These are phyloP conservation scores for Fragaria ananassa DNA, from an alignment of 306 rosid species.

Conservation along the genomic window DNA sequence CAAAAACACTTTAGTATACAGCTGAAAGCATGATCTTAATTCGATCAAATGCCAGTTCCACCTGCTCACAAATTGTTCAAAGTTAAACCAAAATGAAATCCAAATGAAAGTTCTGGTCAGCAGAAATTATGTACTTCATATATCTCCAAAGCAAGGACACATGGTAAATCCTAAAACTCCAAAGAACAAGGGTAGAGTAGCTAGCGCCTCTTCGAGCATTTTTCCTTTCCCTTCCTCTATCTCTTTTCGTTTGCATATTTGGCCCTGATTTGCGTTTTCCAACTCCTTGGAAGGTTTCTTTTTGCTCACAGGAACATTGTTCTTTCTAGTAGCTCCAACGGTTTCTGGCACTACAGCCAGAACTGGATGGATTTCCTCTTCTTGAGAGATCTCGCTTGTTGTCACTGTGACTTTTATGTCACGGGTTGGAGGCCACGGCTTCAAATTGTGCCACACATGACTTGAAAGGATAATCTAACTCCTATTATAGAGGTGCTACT, in stretches of 20 bases:
- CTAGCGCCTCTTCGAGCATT: conserved; percentile 31
- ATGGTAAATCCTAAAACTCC: not conserved
- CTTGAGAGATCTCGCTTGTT: conserved; percentile 66
- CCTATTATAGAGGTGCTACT: not conserved
- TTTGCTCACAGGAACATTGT: conserved; percentile 38
- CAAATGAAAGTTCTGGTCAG: not conserved
- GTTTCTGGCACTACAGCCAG: conserved; percentile 18
- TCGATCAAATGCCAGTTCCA: not conserved
- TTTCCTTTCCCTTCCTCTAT: conserved; percentile 59
- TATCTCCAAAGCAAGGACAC: not conserved
- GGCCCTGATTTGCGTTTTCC: conserved; percentile 42
- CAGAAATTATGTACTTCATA: not conserved
- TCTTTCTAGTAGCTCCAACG: conserved; percentile 40
- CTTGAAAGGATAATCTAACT: not conserved
- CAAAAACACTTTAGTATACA: not conserved
- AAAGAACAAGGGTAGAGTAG: not conserved
- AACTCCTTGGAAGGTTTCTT: conserved; percentile 61
- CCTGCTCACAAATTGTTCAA: not conserved
- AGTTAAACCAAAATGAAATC: not conserved
- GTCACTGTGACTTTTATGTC: conserved; percentile 69
- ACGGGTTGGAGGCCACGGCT: not conserved
- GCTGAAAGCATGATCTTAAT: not conserved
- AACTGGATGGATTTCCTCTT: conserved; percentile 41
- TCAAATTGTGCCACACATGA: no score
- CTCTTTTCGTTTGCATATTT: conserved; percentile 48